Evolutionary conservation across 73 alveolate species (phyloP).

Genomic region (Stentor roeselii): DNA sequence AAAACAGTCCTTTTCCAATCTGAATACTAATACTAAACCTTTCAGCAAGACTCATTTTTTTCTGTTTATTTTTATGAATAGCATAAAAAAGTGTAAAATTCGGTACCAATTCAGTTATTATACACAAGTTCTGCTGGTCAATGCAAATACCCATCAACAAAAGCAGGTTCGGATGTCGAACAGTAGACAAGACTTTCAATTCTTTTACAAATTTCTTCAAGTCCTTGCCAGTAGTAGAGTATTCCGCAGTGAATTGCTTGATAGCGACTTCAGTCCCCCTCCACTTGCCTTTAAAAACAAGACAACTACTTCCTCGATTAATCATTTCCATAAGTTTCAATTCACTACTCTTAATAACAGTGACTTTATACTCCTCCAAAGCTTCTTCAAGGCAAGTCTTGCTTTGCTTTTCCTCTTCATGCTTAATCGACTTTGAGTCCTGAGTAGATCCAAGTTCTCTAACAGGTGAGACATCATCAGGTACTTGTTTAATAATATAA

Average conservation of each 20-base stretch:
- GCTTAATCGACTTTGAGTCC: not conserved
- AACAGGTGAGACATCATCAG: not conserved
- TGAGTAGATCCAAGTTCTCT: not conserved
- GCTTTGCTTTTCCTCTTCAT: not conserved
- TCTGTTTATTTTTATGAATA: slow-evolving; percentile 61
- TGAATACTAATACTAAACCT: slow-evolving; percentile 80
- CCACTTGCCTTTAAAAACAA: slow-evolving; percentile 89
- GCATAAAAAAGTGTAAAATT: slow-evolving; percentile 84
- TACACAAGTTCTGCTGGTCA: slow-evolving; percentile 79
- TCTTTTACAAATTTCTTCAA: slow-evolving; percentile 83
- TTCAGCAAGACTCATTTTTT: slow-evolving; percentile 66
- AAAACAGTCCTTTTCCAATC: slow-evolving; percentile 90
- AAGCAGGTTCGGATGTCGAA: slow-evolving; percentile 92
- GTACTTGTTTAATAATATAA: not conserved
- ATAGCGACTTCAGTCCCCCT: slow-evolving; percentile 88
- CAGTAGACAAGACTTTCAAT: slow-evolving; percentile 81
- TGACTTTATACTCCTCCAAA: not conserved
- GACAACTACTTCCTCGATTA: slow-evolving; percentile 77
- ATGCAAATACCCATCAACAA: slow-evolving; percentile 88
- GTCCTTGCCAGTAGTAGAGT: slow-evolving; percentile 68
- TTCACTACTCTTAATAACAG: slow-evolving; percentile 10
- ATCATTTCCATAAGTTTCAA: slow-evolving; percentile 11
- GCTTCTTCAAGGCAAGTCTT: not conserved
- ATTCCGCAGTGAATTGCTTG: slow-evolving; percentile 80
- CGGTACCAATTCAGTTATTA: slow-evolving; percentile 77